Percentiles rank a stretch among this genome's conserved stretches.
Conservation (phyloP, 169 alveolate genomes). For the Plasmodium inui region DNA sequence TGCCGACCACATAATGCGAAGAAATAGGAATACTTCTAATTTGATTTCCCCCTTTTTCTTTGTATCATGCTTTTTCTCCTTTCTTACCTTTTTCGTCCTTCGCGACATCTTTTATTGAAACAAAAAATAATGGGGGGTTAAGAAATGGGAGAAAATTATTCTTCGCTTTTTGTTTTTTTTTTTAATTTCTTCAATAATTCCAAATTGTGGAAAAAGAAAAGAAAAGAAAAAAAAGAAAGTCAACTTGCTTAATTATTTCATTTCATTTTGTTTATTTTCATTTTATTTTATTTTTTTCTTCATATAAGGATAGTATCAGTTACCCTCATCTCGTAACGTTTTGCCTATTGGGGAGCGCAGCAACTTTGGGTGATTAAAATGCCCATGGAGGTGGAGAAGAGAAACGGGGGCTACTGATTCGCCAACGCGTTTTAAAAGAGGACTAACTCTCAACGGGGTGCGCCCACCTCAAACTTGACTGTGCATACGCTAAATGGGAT, state of each 20-base stretch:
- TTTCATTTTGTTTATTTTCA: no score
- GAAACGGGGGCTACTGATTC: not conserved
- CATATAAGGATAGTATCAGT: not conserved
- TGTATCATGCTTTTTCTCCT: not conserved
- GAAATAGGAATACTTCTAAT: not conserved
- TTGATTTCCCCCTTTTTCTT: not conserved
- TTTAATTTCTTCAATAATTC: not conserved
- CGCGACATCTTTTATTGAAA: constrained; percentile 43
- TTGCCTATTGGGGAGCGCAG: not conserved
- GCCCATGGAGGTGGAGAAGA: not conserved
- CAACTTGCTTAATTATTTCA: not conserved
- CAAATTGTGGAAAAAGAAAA: not conserved
- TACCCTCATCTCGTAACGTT: not conserved
- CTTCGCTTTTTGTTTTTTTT: constrained; percentile 1
- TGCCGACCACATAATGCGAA: not conserved
- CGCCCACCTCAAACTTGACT: not conserved
- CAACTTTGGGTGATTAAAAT: not conserved
- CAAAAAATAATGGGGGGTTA: not conserved
- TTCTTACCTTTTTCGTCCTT: constrained; percentile 72
- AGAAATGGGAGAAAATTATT: not conserved
- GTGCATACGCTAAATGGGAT: not conserved
- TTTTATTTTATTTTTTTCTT: no score
- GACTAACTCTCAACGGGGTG: not conserved
- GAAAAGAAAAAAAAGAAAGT: not conserved
- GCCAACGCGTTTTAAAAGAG: not conserved